Evolutionary conservation across 164 flowering plant species (phyloP).

Genomic region (Chimonanthus salicifolius): DNA sequence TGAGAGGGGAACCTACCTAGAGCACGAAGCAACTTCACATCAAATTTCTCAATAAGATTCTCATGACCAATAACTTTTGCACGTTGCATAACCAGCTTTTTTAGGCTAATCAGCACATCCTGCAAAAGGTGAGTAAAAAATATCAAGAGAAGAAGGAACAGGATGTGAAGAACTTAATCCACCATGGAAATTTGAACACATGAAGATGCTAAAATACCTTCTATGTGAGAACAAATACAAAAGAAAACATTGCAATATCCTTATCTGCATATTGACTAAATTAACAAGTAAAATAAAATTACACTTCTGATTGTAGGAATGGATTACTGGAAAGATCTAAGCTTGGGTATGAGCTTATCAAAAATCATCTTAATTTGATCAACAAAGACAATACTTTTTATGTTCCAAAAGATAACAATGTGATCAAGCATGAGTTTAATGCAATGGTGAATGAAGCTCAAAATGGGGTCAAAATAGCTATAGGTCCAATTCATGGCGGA

Average conservation of each 20-base stretch:
- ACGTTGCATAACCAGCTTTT: slow-evolving; percentile 38
- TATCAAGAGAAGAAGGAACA: background rate
- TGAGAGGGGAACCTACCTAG: slow-evolving; percentile 32
- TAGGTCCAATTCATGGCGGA: no score
- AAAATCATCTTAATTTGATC: no score
- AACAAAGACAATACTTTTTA: no score
- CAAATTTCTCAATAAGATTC: slow-evolving; percentile 39
- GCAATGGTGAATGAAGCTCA: no score
- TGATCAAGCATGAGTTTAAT: no score
- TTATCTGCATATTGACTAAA: background rate
- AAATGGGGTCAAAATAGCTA: no score
- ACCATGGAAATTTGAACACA: background rate
- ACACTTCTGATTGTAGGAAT: background rate
- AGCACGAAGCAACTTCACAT: slow-evolving; percentile 49
- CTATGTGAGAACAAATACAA: no score
- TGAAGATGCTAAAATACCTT: background rate
- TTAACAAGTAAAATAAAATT: background rate
- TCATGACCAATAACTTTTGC: slow-evolving; percentile 43
- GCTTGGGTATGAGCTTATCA: no score
- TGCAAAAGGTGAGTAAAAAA: slow-evolving; percentile 13
- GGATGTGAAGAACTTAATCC: background rate
- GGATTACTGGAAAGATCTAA: no score
- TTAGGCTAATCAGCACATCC: slow-evolving; percentile 54
- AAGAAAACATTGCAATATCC: background rate
- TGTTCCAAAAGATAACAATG: no score